Evolutionary conservation across 2,329 filamentous ascomycete genomes (phyloP), one percentile per base, ranked within the genome.

Genomic region (Hyphodiscus sp.): DNA sequence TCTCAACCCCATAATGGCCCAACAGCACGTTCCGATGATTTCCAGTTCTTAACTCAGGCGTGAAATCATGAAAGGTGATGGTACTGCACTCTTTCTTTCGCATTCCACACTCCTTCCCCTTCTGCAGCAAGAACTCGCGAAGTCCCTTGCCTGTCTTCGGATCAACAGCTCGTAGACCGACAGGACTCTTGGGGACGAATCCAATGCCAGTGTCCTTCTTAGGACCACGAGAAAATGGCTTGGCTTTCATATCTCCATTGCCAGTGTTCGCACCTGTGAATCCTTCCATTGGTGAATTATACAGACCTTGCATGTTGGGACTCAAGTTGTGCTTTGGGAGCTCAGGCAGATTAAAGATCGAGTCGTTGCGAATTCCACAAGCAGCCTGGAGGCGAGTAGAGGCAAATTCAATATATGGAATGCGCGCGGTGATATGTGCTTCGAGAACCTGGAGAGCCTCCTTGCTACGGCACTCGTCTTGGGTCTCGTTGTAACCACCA

Each of bases 11-110:
- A 47, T 61, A 63, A 53, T 64, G 57, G 1, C 20, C 56, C 42
- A 68, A 43, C 29, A 65, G 29, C 19, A 53, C 30, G 44, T 63
- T 64, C 2, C 45, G 48, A 47, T 52, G 52, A 1, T 10, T 19
- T 10, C 54, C 56, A 1, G 50, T 59, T n/a, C 46, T 41, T 44
- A 62, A 52, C 47, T 63, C 54, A 1, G 60, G 61, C 7, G 61
- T 64, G 11, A 63, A 59, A 54, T 68, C 65, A 51, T 63, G 59
- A 15, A 68, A 63, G 0, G 55, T 52, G 11, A 68, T 61, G 41
- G 58, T 62, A 2, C 48, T 56, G 19, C 60, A 65, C 20, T 58
- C 56, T 11, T 38, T 43, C 53, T 58, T 63, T 11, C 41, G 45
- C 20, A 56, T 51, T 11, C 62, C 57, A 1, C 44, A 45, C 3